Percentiles rank a stretch among this genome's conserved stretches.
Conservation (phyloP, 106 monocot genomes). For the Platanthera zijinensis region DNA sequence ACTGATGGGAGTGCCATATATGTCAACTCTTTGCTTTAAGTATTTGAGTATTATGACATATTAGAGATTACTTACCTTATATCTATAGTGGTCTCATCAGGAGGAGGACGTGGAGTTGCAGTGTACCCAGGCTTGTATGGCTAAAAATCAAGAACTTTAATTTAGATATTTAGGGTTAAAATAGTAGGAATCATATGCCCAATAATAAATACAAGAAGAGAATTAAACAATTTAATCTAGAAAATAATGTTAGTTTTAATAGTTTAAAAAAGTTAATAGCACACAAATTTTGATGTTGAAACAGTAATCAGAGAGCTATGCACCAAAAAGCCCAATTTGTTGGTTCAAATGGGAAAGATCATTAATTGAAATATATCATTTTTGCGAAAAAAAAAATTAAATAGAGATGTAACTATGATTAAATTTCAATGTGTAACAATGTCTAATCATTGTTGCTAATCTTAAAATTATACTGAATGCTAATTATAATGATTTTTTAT, state of each 20-base stretch:
- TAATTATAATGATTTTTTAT: background rate
- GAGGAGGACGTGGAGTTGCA: constrained; percentile 43
- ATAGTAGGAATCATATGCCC: background rate
- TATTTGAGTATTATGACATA: background rate
- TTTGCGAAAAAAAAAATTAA: background rate
- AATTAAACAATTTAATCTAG: no score
- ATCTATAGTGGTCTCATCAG: constrained; percentile 69
- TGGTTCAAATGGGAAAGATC: background rate
- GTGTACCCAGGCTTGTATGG: constrained; percentile 67
- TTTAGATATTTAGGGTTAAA: background rate
- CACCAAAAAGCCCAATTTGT: background rate
- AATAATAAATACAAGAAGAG: no score
- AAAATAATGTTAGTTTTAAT: background rate
- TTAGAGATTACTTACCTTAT: constrained; percentile 42
- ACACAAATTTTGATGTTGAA: background rate
- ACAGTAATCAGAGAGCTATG: background rate
- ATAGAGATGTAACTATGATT: background rate
- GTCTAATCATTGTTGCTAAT: background rate
- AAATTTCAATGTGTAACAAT: background rate
- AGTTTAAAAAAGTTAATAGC: background rate
- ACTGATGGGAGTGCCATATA: background rate
- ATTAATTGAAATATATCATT: background rate
- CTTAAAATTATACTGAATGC: background rate
- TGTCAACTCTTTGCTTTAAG: background rate
- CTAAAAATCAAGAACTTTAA: constrained; percentile 26